Conservation (phyloP, 129 eudicot species). For the Centrapalus pauciflorus region DNA sequence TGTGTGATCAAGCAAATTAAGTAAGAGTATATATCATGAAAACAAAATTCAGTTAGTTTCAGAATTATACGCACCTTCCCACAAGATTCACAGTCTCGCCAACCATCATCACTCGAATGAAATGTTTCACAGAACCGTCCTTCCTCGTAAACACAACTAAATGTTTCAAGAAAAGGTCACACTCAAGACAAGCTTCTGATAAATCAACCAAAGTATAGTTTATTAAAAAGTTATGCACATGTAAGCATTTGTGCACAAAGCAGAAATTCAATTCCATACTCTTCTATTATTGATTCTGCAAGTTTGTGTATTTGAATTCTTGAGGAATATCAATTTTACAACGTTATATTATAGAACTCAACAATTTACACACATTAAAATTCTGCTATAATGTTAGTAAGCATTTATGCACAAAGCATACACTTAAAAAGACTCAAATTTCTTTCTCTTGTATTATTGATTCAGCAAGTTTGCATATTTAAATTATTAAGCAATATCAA, state of each 20-base stretch:
- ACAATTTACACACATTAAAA: neutral
- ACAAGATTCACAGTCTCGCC: slow-evolving; percentile 86
- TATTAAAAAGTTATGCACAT: too few relatives aligned
- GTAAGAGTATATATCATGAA: neutral
- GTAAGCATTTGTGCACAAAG: neutral
- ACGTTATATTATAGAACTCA: too few relatives aligned
- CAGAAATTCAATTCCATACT: neutral
- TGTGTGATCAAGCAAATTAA: neutral
- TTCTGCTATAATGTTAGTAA: neutral
- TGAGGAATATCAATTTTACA: too few relatives aligned
- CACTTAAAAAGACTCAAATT: neutral
- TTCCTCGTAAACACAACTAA: slow-evolving; percentile 58
- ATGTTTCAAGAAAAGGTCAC: slow-evolving; percentile 5
- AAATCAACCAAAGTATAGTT: neutral
- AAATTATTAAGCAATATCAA: neutral
- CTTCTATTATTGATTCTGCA: too few relatives aligned
- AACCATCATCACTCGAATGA: slow-evolving; percentile 69
- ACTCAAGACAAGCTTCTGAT: neutral
- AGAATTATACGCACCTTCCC: slow-evolving; percentile 43
- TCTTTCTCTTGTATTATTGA: neutral
- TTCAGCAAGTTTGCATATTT: neutral
- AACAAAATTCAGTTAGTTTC: neutral
- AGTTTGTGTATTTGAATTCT: too few relatives aligned
- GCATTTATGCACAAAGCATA: neutral
- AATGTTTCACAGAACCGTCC: slow-evolving; percentile 77